These are phyloP conservation scores for Diophrys sp. DNA, from an alignment of 73 alveolate genomes.

Conservation along the genomic window DNA sequence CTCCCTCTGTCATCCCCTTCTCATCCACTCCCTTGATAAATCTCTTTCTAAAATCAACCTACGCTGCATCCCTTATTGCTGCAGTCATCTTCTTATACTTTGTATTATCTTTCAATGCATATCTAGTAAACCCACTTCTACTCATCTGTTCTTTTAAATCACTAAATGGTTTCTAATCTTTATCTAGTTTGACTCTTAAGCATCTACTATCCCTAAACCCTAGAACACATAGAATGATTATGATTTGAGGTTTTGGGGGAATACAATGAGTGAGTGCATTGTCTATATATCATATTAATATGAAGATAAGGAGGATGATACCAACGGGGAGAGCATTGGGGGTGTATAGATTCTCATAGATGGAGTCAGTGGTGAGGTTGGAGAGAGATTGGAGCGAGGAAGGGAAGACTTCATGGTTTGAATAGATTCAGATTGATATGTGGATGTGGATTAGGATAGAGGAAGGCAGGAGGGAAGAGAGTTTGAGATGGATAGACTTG, in stretches of 20 bases:
- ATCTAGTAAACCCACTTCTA: constrained; percentile 1
- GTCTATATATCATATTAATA: too few relatives aligned
- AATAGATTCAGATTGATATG: constrained; percentile 58
- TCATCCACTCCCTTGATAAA: neutral
- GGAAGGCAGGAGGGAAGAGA: constrained; percentile 37
- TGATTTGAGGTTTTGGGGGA: neutral
- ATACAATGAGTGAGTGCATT: too few relatives aligned
- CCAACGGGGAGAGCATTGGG: too few relatives aligned
- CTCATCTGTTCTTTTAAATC: neutral
- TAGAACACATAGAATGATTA: neutral
- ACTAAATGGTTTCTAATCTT: neutral
- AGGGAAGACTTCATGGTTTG: constrained; percentile 52
- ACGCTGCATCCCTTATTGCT: constrained; percentile 24
- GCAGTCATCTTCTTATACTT: constrained; percentile 14
- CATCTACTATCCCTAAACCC: neutral
- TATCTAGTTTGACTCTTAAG: too few relatives aligned
- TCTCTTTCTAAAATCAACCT: neutral
- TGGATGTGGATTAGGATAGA: constrained; percentile 54
- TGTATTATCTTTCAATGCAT: neutral
- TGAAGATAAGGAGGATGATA: too few relatives aligned
- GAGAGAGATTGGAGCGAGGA: neutral
- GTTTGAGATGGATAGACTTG: constrained; percentile 31
- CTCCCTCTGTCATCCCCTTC: neutral
- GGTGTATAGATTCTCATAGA: too few relatives aligned
- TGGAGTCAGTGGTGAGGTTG: neutral